phyloP scores from a whole-genome alignment of 345 rosid species.

The Rhizophora apiculata region DNA sequence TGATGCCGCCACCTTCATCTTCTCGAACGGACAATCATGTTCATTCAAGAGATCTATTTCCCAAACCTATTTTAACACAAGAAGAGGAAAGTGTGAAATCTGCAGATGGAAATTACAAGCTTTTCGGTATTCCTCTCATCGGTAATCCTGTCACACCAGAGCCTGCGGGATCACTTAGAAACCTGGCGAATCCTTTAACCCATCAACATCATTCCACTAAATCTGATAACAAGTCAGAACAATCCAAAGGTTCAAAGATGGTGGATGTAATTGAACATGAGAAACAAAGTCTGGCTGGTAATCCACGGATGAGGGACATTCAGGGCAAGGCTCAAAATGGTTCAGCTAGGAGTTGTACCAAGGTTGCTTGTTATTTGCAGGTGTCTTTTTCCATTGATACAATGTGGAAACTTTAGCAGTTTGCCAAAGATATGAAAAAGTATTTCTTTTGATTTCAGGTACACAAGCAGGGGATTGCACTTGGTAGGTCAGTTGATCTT shows the following conservation, averaged over 20 bases:
- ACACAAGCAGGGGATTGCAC: constrained; percentile 51
- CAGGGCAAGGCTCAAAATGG: constrained; percentile 30
- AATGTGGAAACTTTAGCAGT: not conserved
- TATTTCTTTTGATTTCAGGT: constrained; percentile 26
- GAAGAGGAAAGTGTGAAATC: constrained; percentile 31
- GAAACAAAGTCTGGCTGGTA: constrained; percentile 31
- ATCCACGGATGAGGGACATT: constrained; percentile 35
- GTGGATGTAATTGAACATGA: constrained; percentile 39
- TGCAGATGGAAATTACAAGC: constrained; percentile 39
- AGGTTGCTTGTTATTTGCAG: constrained; percentile 27
- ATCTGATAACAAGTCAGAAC: constrained; percentile 26
- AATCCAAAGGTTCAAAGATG: constrained; percentile 20
- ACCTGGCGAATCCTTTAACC: not conserved
- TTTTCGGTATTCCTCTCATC: constrained; percentile 46
- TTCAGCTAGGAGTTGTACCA: constrained; percentile 47
- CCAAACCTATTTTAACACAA: constrained; percentile 13
- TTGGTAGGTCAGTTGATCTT: constrained; percentile 58
- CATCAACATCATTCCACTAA: constrained; percentile 15
- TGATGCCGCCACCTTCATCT: constrained; percentile 31
- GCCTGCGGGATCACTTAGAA: constrained; percentile 3
- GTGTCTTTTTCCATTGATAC: not conserved
- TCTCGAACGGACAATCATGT: constrained; percentile 22
- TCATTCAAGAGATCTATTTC: constrained; percentile 13
- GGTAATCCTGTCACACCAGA: constrained; percentile 26
- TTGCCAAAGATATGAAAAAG: no score